phyloP scores from a whole-genome alignment of 2,329 filamentous ascomycete species.

The Cladosporium sp. region DNA sequence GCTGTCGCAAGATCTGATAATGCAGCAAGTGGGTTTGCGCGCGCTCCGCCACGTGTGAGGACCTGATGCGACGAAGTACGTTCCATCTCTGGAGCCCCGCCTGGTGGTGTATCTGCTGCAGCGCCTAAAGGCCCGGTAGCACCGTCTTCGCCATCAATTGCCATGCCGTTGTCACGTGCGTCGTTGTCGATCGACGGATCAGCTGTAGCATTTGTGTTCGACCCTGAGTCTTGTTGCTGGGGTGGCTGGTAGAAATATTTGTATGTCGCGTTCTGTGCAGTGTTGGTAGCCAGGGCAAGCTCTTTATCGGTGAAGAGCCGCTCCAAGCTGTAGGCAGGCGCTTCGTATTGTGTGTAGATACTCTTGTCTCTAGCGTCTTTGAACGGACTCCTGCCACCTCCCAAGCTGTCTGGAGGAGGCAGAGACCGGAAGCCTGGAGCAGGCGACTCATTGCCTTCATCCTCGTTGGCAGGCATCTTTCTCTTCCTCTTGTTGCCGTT shows the following conservation, averaged over 20 bases:
- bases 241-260: slow-evolving; percentile 53
- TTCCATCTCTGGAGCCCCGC: slow-evolving; percentile 51
- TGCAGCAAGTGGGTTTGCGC: slow-evolving; percentile 45
- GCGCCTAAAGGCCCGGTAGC: slow-evolving; percentile 16
- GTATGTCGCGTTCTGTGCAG: slow-evolving; percentile 56
- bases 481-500: slow-evolving; percentile 55
- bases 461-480: slow-evolving; percentile 50
- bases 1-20: slow-evolving; percentile 53
- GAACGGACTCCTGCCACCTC: slow-evolving; percentile 47
- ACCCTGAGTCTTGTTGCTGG: slow-evolving; percentile 21
- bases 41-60: slow-evolving; percentile 46
- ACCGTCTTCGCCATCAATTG: slow-evolving; percentile 24
- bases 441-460: slow-evolving; percentile 58
- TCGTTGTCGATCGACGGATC: slow-evolving; percentile 22
- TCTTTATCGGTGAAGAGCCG: slow-evolving; percentile 66
- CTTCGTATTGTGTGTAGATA: slow-evolving; percentile 53
- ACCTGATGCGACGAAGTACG: slow-evolving; percentile 56
- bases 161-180: slow-evolving; percentile 24
- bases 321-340: slow-evolving; percentile 57
- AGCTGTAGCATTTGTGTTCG: slow-evolving; percentile 25
- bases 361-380: slow-evolving; percentile 51
- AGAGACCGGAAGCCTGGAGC: slow-evolving; percentile 44
- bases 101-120: slow-evolving; percentile 22
- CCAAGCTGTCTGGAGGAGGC: slow-evolving; percentile 36
- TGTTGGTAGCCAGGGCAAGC: slow-evolving; percentile 57